phyloP scores from a whole-genome alignment of 345 rosid genomes.

The Populus deltoides region DNA sequence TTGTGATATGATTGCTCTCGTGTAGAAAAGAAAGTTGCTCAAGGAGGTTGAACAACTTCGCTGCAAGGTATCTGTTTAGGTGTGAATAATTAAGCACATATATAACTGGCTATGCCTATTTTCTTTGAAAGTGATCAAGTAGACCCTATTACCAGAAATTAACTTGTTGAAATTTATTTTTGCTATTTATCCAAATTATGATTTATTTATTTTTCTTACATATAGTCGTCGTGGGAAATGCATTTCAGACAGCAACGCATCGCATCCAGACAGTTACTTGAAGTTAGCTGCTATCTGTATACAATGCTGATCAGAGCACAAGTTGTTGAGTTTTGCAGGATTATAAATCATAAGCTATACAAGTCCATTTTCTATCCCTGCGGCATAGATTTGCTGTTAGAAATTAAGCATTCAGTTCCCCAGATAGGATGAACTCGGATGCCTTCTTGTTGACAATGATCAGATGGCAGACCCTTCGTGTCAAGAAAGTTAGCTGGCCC shows the following conservation, averaged over 20 bases:
- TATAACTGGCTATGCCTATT: neutral
- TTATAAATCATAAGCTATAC: neutral
- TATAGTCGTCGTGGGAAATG: too few species aligned
- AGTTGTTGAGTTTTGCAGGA: neutral
- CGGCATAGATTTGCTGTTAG: neutral
- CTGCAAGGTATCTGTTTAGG: neutral
- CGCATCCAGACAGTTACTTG: neutral
- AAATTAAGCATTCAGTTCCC: neutral
- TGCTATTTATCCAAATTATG: too few species aligned
- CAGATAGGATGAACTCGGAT: constrained; percentile 58
- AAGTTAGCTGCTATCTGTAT: neutral
- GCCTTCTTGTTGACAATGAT: constrained; percentile 51
- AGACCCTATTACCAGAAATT: neutral
- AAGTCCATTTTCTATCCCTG: neutral
- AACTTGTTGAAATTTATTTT: too few species aligned
- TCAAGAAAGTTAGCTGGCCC: constrained; percentile 41
- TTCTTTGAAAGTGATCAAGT: neutral
- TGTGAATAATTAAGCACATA: neutral
- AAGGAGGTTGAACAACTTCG: neutral
- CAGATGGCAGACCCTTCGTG: constrained; percentile 58
- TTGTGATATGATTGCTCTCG: too few species aligned
- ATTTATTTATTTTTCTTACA: too few species aligned
- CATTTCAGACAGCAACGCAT: neutral
- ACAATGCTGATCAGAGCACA: neutral
- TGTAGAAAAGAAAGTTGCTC: neutral